Evolutionary conservation across 2,329 filamentous ascomycete species (phyloP).

Genomic region (Aspergillus bombycis): DNA sequence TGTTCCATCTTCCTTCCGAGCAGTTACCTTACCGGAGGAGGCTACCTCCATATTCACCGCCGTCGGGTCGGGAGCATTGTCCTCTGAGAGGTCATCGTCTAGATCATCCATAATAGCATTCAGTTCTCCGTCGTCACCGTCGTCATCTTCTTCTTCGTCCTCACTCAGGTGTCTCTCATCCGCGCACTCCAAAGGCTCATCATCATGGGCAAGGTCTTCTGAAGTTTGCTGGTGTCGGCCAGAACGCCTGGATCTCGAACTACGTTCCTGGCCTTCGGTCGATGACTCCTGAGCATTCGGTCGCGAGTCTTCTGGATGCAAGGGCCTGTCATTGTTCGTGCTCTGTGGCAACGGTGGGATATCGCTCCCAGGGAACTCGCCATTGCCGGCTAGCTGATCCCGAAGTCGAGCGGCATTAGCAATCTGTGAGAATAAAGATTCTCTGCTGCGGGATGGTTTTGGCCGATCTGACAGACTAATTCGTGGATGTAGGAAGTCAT

Average conservation of each 20-base stretch:
- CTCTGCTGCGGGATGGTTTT: slow-evolving; percentile 61
- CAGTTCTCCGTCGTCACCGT: slow-evolving; percentile 62
- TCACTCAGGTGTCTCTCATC: slow-evolving; percentile 85
- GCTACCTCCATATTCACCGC: slow-evolving; percentile 92
- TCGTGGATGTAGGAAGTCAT: slow-evolving; percentile 90
- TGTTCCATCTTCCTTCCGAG: slow-evolving; percentile 88
- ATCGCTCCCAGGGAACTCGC: slow-evolving; percentile 36
- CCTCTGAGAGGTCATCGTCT: slow-evolving; percentile 78
- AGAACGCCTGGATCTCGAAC: slow-evolving; percentile 61
- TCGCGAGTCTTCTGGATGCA: slow-evolving; percentile 17
- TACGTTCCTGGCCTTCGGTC: slow-evolving; percentile 42
- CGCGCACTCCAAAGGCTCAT: slow-evolving; percentile 83
- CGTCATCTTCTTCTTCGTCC: slow-evolving; percentile 65
- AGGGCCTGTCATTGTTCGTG: slow-evolving; percentile 20
- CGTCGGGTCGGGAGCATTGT: slow-evolving; percentile 75
- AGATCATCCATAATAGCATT: slow-evolving; percentile 90
- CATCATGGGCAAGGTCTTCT: slow-evolving; percentile 63
- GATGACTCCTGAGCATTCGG: slow-evolving; percentile 46
- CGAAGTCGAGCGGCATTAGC: slow-evolving; percentile 71
- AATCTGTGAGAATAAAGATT: slow-evolving; percentile 70
- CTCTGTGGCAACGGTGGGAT: slow-evolving; percentile 29
- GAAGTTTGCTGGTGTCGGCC: slow-evolving; percentile 60
- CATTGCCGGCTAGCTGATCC: slow-evolving; percentile 45
- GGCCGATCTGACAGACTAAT: slow-evolving; percentile 80
- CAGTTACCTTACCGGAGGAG: slow-evolving; percentile 83